Base-by-base conservation (phyloP, 495 filamentous ascomycete species). In the Penicillium argentinense region DNA sequence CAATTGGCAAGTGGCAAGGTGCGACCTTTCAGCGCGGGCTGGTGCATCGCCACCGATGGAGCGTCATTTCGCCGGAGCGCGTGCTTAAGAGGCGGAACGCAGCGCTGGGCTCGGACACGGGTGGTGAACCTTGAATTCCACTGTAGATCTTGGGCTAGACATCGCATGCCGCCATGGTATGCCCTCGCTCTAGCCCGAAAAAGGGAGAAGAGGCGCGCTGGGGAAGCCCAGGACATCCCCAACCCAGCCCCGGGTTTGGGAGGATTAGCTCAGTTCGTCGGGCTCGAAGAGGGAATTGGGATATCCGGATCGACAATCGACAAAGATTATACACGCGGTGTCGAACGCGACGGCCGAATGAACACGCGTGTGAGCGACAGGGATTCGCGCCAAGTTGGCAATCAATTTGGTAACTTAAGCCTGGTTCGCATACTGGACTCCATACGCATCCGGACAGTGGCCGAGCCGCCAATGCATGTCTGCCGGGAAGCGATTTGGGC, bases 401-500 rank as follows among this genome's bases (percentile, higher is more conserved):
- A 28, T 29, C n/a, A 36, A 38, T 48, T 11, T 4, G 14, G 42
- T 22, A 29, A 42, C 30, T 26, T 29, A 14, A 27, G 21, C 26
- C 18, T n/a, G 14, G n/a, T n/a, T n/a, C n/a, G n/a, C n/a, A n/a
- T n/a, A n/a, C n/a, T n/a, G n/a, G n/a, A n/a, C 39, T 25, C 14
- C 34, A 33, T 41, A 28, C 39, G 39, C 41, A 32, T 45, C 19
- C 29, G 43, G 47, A 49, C 11, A n/a, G 25, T 52, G 42, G 39
- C 57, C 53, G 49, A 56, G 42, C 45, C 42, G 56, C 52, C 18
- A 26, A 47, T 56, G 46, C 46, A 52, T 60, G 45, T 42, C 42
- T 19, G 27, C 18, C 23, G 17, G 27, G 41, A 21, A 19, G 21
- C 33, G 33, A n/a, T 7, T 23, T 12, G 22, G 27, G 3, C 9